Conservation (phyloP, 2,329 filamentous ascomycete species). For the Ophioceras dolichostomum region DNA sequence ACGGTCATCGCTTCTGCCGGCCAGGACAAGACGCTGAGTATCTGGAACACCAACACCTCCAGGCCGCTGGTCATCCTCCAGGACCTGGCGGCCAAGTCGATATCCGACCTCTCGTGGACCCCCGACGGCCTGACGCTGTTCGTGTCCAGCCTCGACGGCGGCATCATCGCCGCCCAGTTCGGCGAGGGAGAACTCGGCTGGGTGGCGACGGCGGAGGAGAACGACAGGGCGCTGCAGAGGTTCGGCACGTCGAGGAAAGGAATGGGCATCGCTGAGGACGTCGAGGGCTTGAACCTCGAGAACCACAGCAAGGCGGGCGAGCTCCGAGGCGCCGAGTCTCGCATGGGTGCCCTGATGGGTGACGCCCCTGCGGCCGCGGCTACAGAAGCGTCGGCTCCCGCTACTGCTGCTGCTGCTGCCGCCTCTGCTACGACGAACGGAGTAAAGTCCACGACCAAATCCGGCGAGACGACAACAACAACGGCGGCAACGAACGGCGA, state of each 20-base stretch:
- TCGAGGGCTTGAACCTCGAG: conserved; percentile 77
- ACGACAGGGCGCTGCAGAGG: conserved; percentile 84
- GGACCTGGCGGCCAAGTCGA: conserved; percentile 79
- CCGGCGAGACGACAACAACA: too few species aligned
- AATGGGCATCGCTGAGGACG: conserved; percentile 84
- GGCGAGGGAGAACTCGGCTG: conserved; percentile 81
- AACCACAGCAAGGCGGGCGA: conserved; percentile 89
- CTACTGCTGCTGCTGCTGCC: background rate
- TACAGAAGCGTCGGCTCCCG: conserved; percentile 19
- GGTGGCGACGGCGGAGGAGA: conserved; percentile 75
- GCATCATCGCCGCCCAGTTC: conserved; percentile 72
- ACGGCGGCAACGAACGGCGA: conserved; percentile 3
- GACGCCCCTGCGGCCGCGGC: conserved; percentile 47
- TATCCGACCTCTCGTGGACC: conserved; percentile 89
- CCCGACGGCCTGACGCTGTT: conserved; percentile 83
- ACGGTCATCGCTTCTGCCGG: conserved; percentile 95
- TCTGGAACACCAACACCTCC: conserved; percentile 96
- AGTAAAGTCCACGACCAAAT: conserved; percentile 24
- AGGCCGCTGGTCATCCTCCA: conserved; percentile 82
- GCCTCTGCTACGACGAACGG: conserved; percentile 26
- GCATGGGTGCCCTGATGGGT: conserved; percentile 98
- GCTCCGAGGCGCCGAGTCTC: conserved; percentile 75
- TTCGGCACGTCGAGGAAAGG: conserved; percentile 81
- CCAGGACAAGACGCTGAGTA: conserved; percentile 88
- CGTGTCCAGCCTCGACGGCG: conserved; percentile 78